phyloP scores from a whole-genome alignment of 1,139 yeast species.

The Saccharomycopsis phalli region DNA sequence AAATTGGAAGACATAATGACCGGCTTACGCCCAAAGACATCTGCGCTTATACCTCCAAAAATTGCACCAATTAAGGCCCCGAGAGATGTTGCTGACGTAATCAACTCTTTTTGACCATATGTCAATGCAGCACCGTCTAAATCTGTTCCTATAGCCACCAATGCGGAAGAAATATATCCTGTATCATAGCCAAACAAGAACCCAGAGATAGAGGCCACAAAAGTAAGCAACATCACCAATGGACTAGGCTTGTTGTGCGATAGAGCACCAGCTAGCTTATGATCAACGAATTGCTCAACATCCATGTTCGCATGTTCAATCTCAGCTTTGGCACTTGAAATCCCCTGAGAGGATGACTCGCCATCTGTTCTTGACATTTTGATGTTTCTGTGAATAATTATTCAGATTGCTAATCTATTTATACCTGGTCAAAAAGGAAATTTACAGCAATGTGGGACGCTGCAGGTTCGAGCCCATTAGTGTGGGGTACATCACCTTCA shows the following conservation, averaged over 20 bases:
- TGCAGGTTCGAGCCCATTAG: too few species aligned
- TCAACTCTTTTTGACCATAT: slow-evolving; percentile 74
- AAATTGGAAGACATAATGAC: slow-evolving; percentile 73
- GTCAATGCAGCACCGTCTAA: slow-evolving; percentile 47
- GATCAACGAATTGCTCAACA: background rate
- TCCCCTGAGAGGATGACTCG: too few species aligned
- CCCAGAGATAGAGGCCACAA: slow-evolving; percentile 84
- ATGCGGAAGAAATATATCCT: slow-evolving; percentile 88
- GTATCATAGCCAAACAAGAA: slow-evolving; percentile 97
- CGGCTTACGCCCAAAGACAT: slow-evolving; percentile 71
- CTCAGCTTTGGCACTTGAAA: too few species aligned
- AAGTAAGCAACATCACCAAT: slow-evolving; percentile 60
- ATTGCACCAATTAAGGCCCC: slow-evolving; percentile 82
- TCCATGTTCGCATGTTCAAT: too few species aligned
- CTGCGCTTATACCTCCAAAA: slow-evolving; percentile 73
- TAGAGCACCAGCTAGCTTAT: slow-evolving; percentile 33
- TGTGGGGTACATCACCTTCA: too few species aligned
- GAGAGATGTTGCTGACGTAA: slow-evolving; percentile 90
- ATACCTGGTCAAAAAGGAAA: too few species aligned
- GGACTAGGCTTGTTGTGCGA: slow-evolving; percentile 37
- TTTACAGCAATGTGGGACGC: too few species aligned
- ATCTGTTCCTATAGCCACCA: slow-evolving; percentile 76
- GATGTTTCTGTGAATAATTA: too few species aligned
- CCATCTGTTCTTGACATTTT: too few species aligned
- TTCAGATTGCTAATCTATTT: too few species aligned